Percentiles rank a stretch among this genome's conserved stretches.
phyloP scores from a whole-genome alignment of 805 yeast species.

The Schwanniomyces vanrijiae region DNA sequence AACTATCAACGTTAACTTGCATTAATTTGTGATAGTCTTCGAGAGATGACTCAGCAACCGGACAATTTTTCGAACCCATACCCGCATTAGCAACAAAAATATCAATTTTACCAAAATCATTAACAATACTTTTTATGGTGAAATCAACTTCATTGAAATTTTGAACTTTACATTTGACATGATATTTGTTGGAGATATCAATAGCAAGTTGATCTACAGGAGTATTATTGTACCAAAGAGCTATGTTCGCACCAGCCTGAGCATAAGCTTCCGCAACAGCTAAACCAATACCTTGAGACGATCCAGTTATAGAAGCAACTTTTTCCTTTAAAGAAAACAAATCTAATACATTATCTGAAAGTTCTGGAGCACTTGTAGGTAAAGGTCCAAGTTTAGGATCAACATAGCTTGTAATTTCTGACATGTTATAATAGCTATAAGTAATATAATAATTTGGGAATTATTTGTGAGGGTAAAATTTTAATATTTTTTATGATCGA shows the following conservation, averaged over 20 bases:
- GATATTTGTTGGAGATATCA: slow-evolving; percentile 53
- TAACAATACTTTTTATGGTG: slow-evolving; percentile 49
- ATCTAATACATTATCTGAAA: slow-evolving; percentile 56
- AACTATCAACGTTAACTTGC: slow-evolving; percentile 42
- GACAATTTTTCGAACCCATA: slow-evolving; percentile 74
- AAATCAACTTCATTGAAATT: slow-evolving; percentile 49
- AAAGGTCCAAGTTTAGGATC: too few species aligned
- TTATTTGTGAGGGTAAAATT: too few species aligned
- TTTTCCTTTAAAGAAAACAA: slow-evolving; percentile 79
- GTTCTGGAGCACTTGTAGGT: slow-evolving; percentile 55
- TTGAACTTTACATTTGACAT: slow-evolving; percentile 59
- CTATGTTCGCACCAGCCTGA: slow-evolving; percentile 83
- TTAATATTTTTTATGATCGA: too few species aligned
- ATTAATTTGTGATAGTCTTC: slow-evolving; percentile 36
- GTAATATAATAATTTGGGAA: too few species aligned
- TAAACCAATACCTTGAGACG: slow-evolving; percentile 81
- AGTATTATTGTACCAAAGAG: slow-evolving; percentile 45
- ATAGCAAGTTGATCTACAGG: slow-evolving; percentile 64
- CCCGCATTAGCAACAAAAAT: slow-evolving; percentile 91
- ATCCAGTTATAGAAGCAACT: slow-evolving; percentile 83
- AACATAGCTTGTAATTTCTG: too few species aligned
- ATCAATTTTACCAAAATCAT: slow-evolving; percentile 79
- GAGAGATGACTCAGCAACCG: slow-evolving; percentile 35
- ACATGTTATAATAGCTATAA: too few species aligned
- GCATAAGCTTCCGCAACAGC: slow-evolving; percentile 82